Base-by-base conservation (phyloP, 129 eudicot genomes). In the Calendula officinalis region DNA sequence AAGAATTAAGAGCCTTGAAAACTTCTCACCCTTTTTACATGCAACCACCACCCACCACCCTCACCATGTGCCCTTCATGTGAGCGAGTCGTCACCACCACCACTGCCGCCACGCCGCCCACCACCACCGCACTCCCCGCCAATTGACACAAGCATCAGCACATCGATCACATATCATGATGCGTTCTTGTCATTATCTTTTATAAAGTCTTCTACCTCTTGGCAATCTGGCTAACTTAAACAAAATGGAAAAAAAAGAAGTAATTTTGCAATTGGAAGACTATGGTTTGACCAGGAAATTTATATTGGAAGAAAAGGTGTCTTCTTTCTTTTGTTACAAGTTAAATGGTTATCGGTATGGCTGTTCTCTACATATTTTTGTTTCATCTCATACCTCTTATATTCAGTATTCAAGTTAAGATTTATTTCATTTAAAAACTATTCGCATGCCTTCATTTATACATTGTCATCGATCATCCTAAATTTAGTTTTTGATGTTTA, bases 31-130 rank as follows among this genome's bases (percentile, higher is more conserved):
- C 98, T 66, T 92, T 88, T 68, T 92, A 81, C 95, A 79, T 81
- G 95, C 96, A 92, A 38, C 87, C 53, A 11, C 98, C 98, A 7
- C 89, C 98, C 61, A 92, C 98, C 48, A 92, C 98, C 64, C 96
- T 92, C 73, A 83, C 96, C 17, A 92, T 88, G 96, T 92, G 98
- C 68, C 96, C 96, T 30, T 92, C 98, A 2, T 92, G 98, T 56
- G 96, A 92, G 68, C 83, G 95, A 43, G 96, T 87, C 0, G 91
- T 76, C 69, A 65, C 96, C 71, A 72, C 86, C 77, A 44, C 68
- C 30, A 39, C 61, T 30, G 13, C 84, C 53, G 41, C 96, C 69
- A 77, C 88, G 74, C 53, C 86, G 52, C 41, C 72, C 40, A 49
- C 81, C 22, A 14, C 71, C 51, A 22, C 71, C 12, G 0, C 67